phyloP scores from a whole-genome alignment of 73 alveolate genomes.

The Symbiodinium natans region DNA sequence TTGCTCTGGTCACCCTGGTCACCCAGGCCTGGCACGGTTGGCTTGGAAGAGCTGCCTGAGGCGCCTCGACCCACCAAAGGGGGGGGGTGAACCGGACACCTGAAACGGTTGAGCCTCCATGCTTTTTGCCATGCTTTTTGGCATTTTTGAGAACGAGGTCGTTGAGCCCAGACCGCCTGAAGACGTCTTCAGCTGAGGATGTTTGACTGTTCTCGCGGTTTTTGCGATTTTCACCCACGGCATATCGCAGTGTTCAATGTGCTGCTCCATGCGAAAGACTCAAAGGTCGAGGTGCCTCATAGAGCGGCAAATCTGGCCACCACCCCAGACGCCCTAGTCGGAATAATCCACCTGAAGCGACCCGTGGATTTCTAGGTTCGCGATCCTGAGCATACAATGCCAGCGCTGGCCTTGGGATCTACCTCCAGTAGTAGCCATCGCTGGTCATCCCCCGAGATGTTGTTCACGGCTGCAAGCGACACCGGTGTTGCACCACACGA shows the following conservation, averaged over 20 bases:
- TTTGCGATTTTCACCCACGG: not conserved
- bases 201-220: no score
- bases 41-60: not conserved
- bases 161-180: not conserved
- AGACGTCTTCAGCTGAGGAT: not conserved
- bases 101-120: no score
- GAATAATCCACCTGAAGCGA: not conserved
- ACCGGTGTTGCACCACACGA: no score
- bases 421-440: no score
- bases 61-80: not conserved
- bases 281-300: slow-evolving; percentile 23
- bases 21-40: not conserved
- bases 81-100: no score
- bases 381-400: slow-evolving; percentile 91
- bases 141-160: no score
- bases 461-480: no score
- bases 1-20: no score
- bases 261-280: no score
- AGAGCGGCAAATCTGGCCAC: slow-evolving; percentile 37
- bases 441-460: no score
- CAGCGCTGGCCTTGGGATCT: slow-evolving; percentile 13
- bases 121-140: no score
- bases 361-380: not conserved
- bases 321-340: not conserved
- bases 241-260: no score